phyloP scores from a whole-genome alignment of 2,329 filamentous ascomycete genomes.

The Chalara sp. region DNA sequence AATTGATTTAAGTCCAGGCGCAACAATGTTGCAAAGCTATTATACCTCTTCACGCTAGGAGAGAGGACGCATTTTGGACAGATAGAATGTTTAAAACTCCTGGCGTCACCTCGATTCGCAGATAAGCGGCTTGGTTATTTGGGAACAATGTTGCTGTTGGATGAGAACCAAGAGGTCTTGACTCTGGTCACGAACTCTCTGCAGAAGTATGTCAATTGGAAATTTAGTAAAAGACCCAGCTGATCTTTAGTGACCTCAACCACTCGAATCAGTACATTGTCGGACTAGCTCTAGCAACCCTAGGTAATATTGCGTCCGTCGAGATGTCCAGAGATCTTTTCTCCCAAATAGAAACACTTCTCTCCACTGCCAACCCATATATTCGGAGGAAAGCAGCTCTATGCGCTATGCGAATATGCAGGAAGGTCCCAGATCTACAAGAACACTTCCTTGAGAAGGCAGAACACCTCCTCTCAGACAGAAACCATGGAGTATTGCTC shows the following conservation, averaged over 20 bases:
- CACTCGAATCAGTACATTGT: conserved; percentile 99
- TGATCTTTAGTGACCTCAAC: conserved; percentile 68
- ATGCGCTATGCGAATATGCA: conserved; percentile 98
- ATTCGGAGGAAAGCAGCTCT: conserved; percentile 94
- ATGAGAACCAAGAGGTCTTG: conserved; percentile 97
- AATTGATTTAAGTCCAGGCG: conserved; percentile 48
- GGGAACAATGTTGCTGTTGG: conserved; percentile 89
- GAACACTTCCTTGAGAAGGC: conserved; percentile 97
- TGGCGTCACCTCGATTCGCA: conserved; percentile 93
- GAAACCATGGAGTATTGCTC: conserved; percentile 91
- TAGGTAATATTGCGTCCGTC: conserved; percentile 95
- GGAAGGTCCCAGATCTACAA: conserved; percentile 93
- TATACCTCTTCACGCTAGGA: conserved; percentile 96
- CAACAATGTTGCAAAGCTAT: conserved; percentile 97
- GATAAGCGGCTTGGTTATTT: conserved; percentile 95
- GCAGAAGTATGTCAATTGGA: conserved; percentile 64
- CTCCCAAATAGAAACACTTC: conserved; percentile 84
- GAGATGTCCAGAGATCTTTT: conserved; percentile 99
- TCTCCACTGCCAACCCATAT: conserved; percentile 95
- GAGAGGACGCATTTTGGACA: conserved; percentile 98
- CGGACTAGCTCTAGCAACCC: conserved; percentile 87
- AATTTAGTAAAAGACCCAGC: background rate
- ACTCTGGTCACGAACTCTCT: conserved; percentile 96
- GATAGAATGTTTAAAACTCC: conserved; percentile 96
- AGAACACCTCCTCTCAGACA: conserved; percentile 77